phyloP scores from a whole-genome alignment of 495 filamentous ascomycete species.

The Aspergillus diversus region DNA sequence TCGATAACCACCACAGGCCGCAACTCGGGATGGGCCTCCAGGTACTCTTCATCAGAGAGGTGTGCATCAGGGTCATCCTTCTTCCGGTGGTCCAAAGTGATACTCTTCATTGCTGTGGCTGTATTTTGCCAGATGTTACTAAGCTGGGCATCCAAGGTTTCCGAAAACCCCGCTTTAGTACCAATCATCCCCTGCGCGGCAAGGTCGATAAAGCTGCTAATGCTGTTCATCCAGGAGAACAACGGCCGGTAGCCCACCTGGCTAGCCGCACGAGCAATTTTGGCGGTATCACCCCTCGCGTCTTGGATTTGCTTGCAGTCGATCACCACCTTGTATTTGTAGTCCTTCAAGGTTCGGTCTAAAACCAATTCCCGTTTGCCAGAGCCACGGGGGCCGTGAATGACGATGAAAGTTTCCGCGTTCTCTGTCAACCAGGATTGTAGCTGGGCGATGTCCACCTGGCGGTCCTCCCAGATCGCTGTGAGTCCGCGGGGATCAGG shows the following conservation, averaged over 20 bases:
- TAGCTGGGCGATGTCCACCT: slow-evolving; percentile 76
- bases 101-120: slow-evolving; percentile 73
- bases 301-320: slow-evolving; percentile 96
- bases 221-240: slow-evolving; percentile 94
- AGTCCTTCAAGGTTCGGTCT: slow-evolving; percentile 77
- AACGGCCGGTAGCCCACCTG: slow-evolving; percentile 92
- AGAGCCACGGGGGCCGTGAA: slow-evolving; percentile 89
- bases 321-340: slow-evolving; percentile 80
- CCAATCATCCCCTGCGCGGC: slow-evolving; percentile 93
- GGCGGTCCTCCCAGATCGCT: slow-evolving; percentile 87
- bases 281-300: slow-evolving; percentile 85
- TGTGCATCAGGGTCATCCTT: slow-evolving; percentile 75
- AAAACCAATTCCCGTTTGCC: slow-evolving; percentile 88
- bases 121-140: slow-evolving; percentile 92
- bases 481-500: slow-evolving; percentile 70
- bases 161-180: slow-evolving; percentile 91
- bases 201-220: slow-evolving; percentile 88
- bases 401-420: slow-evolving; percentile 88
- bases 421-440: slow-evolving; percentile 87
- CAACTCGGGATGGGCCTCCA: slow-evolving; percentile 86
- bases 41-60: slow-evolving; percentile 82
- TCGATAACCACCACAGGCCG: slow-evolving; percentile 89
- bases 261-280: slow-evolving; percentile 77
- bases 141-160: slow-evolving; percentile 89
- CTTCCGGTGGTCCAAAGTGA: slow-evolving; percentile 68